Conservation (phyloP, 2,329 filamentous ascomycete genomes). For the Tetracladium maxilliforme region DNA sequence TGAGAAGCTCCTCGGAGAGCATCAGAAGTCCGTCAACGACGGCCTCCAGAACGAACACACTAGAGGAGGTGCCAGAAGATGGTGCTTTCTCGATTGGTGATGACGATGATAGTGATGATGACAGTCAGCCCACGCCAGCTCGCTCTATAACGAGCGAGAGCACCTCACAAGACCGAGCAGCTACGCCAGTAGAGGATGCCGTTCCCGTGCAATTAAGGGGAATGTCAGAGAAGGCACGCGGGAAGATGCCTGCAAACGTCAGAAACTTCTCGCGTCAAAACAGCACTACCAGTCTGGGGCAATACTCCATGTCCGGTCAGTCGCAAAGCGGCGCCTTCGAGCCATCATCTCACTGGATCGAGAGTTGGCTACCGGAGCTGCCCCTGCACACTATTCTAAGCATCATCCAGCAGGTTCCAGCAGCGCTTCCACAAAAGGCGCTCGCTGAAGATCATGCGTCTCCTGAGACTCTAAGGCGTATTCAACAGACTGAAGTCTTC, state of each 20-base stretch:
- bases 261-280: slow-evolving; percentile 71
- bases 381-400: slow-evolving; percentile 77
- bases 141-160: slow-evolving; percentile 50
- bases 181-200: slow-evolving; percentile 58
- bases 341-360: slow-evolving; percentile 74
- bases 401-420: slow-evolving; percentile 52
- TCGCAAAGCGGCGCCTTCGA: slow-evolving; percentile 51
- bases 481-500: slow-evolving; percentile 46
- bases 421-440: slow-evolving; percentile 35
- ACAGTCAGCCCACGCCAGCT: slow-evolving; percentile 38
- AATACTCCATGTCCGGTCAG: slow-evolving; percentile 42
- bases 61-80: slow-evolving; percentile 61
- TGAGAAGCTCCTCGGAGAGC: slow-evolving; percentile 53
- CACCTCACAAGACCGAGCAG: slow-evolving; percentile 51
- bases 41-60: slow-evolving; percentile 34
- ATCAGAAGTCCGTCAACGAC: slow-evolving; percentile 43
- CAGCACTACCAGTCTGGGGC: slow-evolving; percentile 67
- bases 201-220: slow-evolving; percentile 72
- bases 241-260: slow-evolving; percentile 59
- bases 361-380: slow-evolving; percentile 83
- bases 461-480: slow-evolving; percentile 31
- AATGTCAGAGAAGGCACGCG: slow-evolving; percentile 94
- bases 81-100: slow-evolving; percentile 80
- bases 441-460: slow-evolving; percentile 26
- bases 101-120: slow-evolving; percentile 41